Percentiles rank a stretch among this genome's conserved stretches.
phyloP scores from a whole-genome alignment of 129 eudicot genomes.

The Logfia minima region DNA sequence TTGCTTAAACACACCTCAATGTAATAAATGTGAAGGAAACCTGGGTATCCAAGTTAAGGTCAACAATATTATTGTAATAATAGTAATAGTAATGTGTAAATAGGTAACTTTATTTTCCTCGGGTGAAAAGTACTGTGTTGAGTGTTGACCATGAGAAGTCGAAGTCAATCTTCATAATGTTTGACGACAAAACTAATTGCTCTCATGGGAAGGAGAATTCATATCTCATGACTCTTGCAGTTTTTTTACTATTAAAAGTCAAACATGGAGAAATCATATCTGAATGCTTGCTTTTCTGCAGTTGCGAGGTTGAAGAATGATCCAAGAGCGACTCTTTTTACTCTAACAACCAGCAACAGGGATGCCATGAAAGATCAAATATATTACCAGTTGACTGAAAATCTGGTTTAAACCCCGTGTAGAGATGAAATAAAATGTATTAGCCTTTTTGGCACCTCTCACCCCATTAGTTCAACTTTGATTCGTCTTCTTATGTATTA shows the following conservation, averaged over 20 bases:
- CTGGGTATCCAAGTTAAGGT: too few relatives aligned
- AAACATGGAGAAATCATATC: background rate
- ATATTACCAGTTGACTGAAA: conserved; percentile 39
- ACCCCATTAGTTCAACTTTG: background rate
- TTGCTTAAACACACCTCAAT: too few relatives aligned
- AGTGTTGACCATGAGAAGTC: background rate
- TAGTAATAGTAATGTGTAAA: too few relatives aligned
- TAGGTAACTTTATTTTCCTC: too few relatives aligned
- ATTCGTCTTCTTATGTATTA: background rate
- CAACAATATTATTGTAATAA: too few relatives aligned
- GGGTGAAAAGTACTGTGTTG: too few relatives aligned
- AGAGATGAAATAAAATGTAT: background rate
- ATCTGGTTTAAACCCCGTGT: conserved; percentile 18
- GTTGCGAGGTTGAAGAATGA: conserved; percentile 85
- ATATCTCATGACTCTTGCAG: too few relatives aligned
- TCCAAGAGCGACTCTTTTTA: conserved; percentile 63
- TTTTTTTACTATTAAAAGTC: conserved; percentile 7
- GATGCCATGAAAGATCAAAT: conserved; percentile 63
- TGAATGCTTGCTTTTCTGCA: conserved; percentile 30
- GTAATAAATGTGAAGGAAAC: too few relatives aligned
- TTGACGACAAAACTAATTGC: too few relatives aligned
- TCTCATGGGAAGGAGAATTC: too few relatives aligned
- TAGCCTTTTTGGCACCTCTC: background rate
- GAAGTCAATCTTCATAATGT: too few relatives aligned
- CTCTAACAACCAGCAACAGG: conserved; percentile 60